Percentiles rank a stretch among this genome's conserved stretches.
Evolutionary conservation across 257 asterid genomes (phyloP).

Genomic region (Salvia miltiorrhiza): DNA sequence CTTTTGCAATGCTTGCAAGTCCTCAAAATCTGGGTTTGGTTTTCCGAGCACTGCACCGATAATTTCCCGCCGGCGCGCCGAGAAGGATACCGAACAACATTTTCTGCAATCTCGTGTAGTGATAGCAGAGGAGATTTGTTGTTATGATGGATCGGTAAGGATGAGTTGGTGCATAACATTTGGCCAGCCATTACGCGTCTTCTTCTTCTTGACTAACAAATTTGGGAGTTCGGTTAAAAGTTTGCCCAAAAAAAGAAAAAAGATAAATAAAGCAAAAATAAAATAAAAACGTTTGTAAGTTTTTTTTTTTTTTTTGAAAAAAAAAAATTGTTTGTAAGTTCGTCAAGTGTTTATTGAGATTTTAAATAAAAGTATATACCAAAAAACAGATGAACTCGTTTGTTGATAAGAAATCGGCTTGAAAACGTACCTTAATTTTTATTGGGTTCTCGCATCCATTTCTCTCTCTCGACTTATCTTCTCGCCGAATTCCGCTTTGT

Average conservation of each 20-base stretch:
- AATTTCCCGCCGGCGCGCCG: constrained; percentile 26
- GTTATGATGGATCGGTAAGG: background rate
- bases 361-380: too few species aligned
- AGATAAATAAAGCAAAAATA: too few species aligned
- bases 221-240: too few species aligned
- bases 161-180: constrained; percentile 23
- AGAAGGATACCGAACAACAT: constrained; percentile 14
- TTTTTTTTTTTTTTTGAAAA: too few species aligned
- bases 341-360: too few species aligned
- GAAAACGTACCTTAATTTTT: too few species aligned
- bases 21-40: constrained; percentile 38
- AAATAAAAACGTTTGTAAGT: too few species aligned
- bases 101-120: background rate
- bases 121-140: constrained; percentile 14
- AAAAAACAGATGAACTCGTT: too few species aligned
- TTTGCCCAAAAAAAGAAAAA: too few species aligned
- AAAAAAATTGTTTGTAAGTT: too few species aligned
- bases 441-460: constrained; percentile 54
- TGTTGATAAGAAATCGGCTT: too few species aligned
- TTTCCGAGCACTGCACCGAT: constrained; percentile 47
- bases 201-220: background rate
- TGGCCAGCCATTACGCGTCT: constrained; percentile 43
- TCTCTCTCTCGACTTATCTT: constrained; percentile 3
- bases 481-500: background rate
- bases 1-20: constrained; percentile 87